A percentile compares a stretch with the other conserved stretches of the same genome.
Conservation (phyloP, 2,329 filamentous ascomycete genomes). For the Rugonectria rugulosa region DNA sequence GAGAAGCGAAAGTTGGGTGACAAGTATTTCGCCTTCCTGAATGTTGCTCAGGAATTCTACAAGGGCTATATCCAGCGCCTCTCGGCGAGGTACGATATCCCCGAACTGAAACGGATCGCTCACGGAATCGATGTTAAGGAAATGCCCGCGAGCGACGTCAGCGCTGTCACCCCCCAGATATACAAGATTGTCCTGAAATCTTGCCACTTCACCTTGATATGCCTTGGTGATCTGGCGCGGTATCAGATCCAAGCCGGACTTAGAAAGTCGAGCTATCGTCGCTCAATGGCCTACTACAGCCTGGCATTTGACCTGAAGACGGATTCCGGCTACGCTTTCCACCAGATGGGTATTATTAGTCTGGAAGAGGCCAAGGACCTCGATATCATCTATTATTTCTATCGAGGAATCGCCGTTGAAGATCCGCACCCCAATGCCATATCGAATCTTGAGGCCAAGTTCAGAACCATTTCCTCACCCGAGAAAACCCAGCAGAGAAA, state of each 20-base stretch:
- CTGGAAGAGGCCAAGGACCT: conserved; percentile 81
- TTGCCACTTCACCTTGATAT: conserved; percentile 84
- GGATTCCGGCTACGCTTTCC: conserved; percentile 80
- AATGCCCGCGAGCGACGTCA: conserved; percentile 44
- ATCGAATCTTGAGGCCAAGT: conserved; percentile 81
- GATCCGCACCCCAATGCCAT: conserved; percentile 78
- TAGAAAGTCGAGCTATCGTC: conserved; percentile 79
- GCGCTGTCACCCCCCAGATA: conserved; percentile 57
- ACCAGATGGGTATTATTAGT: conserved; percentile 89
- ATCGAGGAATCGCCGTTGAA: conserved; percentile 79
- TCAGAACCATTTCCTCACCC: conserved; percentile 61
- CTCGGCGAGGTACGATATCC: conserved; percentile 65
- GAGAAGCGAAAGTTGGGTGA: conserved; percentile 81
- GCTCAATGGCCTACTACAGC: conserved; percentile 83
- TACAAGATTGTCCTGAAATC: conserved; percentile 71
- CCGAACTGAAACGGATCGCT: conserved; percentile 55
- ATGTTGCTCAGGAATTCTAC: conserved; percentile 88
- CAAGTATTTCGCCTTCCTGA: conserved; percentile 84
- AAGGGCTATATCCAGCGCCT: conserved; percentile 83
- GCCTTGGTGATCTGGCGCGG: conserved; percentile 87
- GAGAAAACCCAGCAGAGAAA: conserved; percentile 42
- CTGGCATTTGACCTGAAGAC: conserved; percentile 83
- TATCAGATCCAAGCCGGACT: conserved; percentile 80
- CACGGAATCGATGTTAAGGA: conserved; percentile 49
- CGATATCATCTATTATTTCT: conserved; percentile 87